Base-by-base conservation (phyloP, 495 filamentous ascomycete genomes). In the Podospora anserina region DNA sequence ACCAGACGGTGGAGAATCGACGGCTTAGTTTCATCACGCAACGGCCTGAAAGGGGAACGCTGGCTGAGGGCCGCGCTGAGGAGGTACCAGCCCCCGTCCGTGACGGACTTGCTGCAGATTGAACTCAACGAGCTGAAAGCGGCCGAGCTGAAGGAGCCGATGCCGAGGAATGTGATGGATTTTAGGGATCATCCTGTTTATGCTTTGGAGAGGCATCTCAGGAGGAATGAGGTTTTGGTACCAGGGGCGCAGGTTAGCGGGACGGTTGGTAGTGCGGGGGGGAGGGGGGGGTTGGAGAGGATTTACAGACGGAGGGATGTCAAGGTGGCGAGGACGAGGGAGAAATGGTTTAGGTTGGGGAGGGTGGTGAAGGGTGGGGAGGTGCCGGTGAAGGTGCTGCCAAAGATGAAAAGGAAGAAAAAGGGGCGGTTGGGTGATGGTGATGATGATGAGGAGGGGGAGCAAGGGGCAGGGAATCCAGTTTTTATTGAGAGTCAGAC, bases 171-270 rank as follows among this genome's bases (percentile, higher is more conserved):
- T 70, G 87, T 97, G 19, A 86, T 88, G 58, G 94, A 98, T 73
- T 96, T 97, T 79, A 97, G 96, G 75, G 88, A 91, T 71, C 95
- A 99, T 78, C 96, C 96, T 0, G 79, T 92, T 59, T 97, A 94
- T 73, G 93, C 91, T 2, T 84, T 99, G 0, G 91, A 97, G 71
- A 84, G 96, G 58, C 93, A 98, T 80, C 79, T 99, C n/a, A 88
- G 86, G 61, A 84, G 88, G 20, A 89, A 95, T 71, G 91, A 99
- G 78, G 89, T 93, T 13, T 74, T 87, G 3, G 84, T 95, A 15
- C 84, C 88, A 58, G 90, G 88, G 0, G 91, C 88, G 58, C 82
- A 87, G 9, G 80, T 85, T n/a, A 88, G 89, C 59, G 94, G 95
- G 15, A 93, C 90, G 60, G 86, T 97, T 15, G 86, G 88, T 16